Evolutionary conservation across 306 rosid genomes (phyloP), one percentile per base, ranked within the genome.

Genomic region (Ceratonia siliqua): DNA sequence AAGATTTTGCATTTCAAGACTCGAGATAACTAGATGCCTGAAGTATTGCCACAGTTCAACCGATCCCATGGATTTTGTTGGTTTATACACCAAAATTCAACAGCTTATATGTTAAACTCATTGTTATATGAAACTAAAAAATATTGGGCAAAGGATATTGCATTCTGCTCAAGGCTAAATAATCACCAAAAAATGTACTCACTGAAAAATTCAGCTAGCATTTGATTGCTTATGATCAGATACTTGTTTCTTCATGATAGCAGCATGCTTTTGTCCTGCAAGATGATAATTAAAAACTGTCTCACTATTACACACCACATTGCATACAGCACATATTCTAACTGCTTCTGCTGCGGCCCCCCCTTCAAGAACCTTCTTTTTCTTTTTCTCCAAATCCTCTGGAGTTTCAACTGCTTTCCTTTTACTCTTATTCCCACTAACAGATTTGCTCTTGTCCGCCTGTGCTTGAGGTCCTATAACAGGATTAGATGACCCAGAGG

Each of bases 281-380:
- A 81, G 82, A 72, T 86, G 90, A 21, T 14, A 80, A n/a, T 70
- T 81, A 42, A 54, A 86, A 39, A 83, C 90, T 1, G 73, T 71
- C 32, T 49, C 82, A 63, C 85, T 83, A 67, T 80, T 83, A 81
- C 85, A 83, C 2, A 86, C 78, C 69, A 86, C 90, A 53, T 81
- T 86, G 81, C 90, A 86, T 32, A 75, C 17, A 8, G 38, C 28
- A 64, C 84, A 86, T 0, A 69, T 68, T 81, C 76, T 81, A 46
- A 86, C 79, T 43, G 76, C 68, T 12, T 54, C 80, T 18, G 80
- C 81, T 8, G 87, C 77, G 18, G 75, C 90, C 45, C 90, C 90
- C 5, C 87, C 79, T 25, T 81, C 82, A 55, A 86, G 81, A 71
- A 86, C 80, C 80, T 79, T 81, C 78, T 55, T 36, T 45, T 65